Evolutionary conservation across 2,329 filamentous ascomycete species (phyloP).

Genomic region (Cylindrodendrum hubeiense): DNA sequence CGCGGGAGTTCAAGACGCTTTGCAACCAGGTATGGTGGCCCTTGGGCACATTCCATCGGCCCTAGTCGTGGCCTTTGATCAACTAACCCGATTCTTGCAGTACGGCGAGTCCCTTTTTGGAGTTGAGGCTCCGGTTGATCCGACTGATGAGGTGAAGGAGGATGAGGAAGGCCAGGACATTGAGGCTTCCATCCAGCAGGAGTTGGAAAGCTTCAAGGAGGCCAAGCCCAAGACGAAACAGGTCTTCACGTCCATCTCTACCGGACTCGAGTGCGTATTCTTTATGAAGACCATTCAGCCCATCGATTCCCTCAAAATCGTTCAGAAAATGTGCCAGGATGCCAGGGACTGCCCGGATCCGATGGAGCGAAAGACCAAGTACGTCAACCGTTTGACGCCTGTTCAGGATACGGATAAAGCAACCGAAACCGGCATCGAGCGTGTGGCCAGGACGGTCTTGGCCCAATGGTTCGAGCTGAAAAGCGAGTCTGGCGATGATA

Average conservation of each 20-base stretch:
- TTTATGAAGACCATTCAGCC: constrained; percentile 70
- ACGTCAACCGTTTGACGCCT: constrained; percentile 70
- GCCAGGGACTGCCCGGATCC: constrained; percentile 58
- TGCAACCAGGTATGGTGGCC: constrained; percentile 71
- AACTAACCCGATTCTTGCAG: constrained; percentile 53
- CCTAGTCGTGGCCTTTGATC: background rate
- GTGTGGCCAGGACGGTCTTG: constrained; percentile 73
- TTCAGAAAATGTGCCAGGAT: constrained; percentile 67
- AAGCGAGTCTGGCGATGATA: constrained; percentile 34
- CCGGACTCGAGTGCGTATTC: constrained; percentile 72
- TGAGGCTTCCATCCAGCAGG: constrained; percentile 78
- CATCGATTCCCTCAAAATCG: constrained; percentile 67
- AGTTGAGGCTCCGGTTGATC: constrained; percentile 54
- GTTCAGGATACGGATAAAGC: constrained; percentile 71
- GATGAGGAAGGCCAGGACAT: constrained; percentile 70
- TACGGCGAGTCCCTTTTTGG: constrained; percentile 74
- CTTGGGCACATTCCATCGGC: background rate
- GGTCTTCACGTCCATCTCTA: constrained; percentile 64
- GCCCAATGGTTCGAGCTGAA: constrained; percentile 70
- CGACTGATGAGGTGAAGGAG: constrained; percentile 47
- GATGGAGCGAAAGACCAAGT: constrained; percentile 62
- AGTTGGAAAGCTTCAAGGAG: constrained; percentile 73
- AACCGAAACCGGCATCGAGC: constrained; percentile 75
- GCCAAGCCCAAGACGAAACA: constrained; percentile 57
- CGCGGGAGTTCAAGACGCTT: constrained; percentile 74